Conservation (phyloP, 495 filamentous ascomycete species). For the Penicillium diatomitis region DNA sequence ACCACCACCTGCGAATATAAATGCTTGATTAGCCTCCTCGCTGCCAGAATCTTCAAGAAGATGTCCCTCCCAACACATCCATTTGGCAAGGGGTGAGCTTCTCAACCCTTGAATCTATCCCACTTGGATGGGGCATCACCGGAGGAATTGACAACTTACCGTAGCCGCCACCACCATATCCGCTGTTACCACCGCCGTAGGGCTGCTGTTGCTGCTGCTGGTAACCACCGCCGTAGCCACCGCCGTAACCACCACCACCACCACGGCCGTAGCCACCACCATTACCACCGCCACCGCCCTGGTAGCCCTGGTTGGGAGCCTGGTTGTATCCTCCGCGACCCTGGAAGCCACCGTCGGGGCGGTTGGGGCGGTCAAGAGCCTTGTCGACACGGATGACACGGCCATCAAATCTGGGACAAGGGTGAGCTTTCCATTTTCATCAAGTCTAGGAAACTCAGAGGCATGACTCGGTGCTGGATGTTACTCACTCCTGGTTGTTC, state of each 20-base stretch:
- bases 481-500: constrained; percentile 87
- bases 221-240: constrained; percentile 17
- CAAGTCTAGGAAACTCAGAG: background rate
- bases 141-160: constrained; percentile 7
- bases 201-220: constrained; percentile 13
- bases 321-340: constrained; percentile 38
- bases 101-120: no score
- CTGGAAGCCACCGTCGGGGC: constrained; percentile 32
- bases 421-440: background rate
- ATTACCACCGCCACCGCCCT: constrained; percentile 12
- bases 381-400: constrained; percentile 94
- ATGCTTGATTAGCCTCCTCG: background rate
- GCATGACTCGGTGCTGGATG: background rate
- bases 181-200: constrained; percentile 20
- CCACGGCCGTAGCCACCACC: constrained; percentile 15
- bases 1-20: constrained; percentile 15
- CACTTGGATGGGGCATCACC: no score
- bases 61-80: no score
- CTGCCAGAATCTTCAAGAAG: no score
- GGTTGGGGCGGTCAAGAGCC: constrained; percentile 64
- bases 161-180: constrained; percentile 18
- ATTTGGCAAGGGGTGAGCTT: no score
- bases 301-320: constrained; percentile 22
- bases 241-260: constrained; percentile 27
- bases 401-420: constrained; percentile 72